Base-by-base conservation (phyloP, 2,329 filamentous ascomycete genomes). In the Pseudogymnoascus sp. region DNA sequence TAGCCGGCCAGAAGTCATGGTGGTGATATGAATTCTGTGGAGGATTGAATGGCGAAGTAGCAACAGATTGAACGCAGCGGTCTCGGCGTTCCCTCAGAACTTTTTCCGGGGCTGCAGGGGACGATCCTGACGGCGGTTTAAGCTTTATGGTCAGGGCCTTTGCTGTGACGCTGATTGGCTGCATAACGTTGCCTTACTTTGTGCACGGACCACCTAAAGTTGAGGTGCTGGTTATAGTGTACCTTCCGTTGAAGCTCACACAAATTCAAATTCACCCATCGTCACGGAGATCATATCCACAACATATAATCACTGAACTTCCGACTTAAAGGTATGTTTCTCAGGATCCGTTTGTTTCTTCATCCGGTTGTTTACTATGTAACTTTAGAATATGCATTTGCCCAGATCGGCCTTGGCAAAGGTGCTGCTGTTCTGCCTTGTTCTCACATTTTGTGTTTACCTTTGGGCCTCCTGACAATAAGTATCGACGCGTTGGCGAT, bases 1-100 rank as follows among this genome's bases (percentile, higher is more conserved):
- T 68, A 72, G 66, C 62, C 69, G 68, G 45, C 58, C 62, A 42
- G 67, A 64, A 64, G 67, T 69, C 71, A 73, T 72, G 58, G 59
- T 67, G 64, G 64, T 45, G 36, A 21, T 35, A 15, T 45, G 40
- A 35, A 27, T 48, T 55, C 45, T 55, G 31, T 33, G 39, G 27
- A 29, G 35, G 60, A 29, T 36, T 37, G 29, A 21, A 31, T 37
- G 33, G 33, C 37, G 12, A 60, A 37, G 21, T 37, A 37, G 21
- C 59, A 59, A 27, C 58, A 37, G 60, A 37, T 25, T 61, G 31
- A 59, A 37, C 31, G 12, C 21, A n/a, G 60, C 60, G 60, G 40
- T 48, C 42, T 61, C 60, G 60, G 60, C 60, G 31, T n/a, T 58
- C 10, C 10, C 39, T 35, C 39, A 48, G 29, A 61, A 48, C 48